These are phyloP conservation scores for Coemansia sp. DNA, from an alignment of 192 early-diverging fungal species.

Conservation along the genomic window DNA sequence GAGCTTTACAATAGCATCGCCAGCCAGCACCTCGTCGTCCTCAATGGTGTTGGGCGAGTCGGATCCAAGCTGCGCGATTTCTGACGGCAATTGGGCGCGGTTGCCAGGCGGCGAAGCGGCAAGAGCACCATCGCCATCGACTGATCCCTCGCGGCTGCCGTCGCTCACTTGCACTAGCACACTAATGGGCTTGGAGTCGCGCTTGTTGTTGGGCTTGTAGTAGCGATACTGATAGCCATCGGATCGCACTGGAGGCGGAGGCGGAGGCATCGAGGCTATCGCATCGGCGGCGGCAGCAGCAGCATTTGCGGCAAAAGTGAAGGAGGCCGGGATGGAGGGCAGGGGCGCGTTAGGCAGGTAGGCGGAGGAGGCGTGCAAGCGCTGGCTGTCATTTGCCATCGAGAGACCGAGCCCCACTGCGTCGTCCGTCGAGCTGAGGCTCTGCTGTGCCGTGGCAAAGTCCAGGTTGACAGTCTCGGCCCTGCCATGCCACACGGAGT, in stretches of 20 bases:
- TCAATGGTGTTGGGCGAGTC: background rate
- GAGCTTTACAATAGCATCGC: background rate
- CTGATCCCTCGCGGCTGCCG: slow-evolving; percentile 21
- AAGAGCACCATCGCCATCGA: background rate
- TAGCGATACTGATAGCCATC: slow-evolving; percentile 6
- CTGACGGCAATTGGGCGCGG: background rate
- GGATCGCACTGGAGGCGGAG: background rate
- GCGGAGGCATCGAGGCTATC: background rate
- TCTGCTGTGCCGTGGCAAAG: slow-evolving; percentile 53
- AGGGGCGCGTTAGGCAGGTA: slow-evolving; percentile 23
- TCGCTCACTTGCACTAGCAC: slow-evolving; percentile 47
- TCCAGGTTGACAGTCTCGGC: slow-evolving; percentile 48
- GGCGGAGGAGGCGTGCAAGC: background rate
- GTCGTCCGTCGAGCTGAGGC: slow-evolving; percentile 48
- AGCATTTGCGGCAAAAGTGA: background rate
- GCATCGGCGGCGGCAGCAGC: slow-evolving; percentile 6
- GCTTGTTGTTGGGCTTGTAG: slow-evolving; percentile 2
- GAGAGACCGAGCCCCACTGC: slow-evolving; percentile 6
- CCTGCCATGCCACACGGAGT: slow-evolving; percentile 44
- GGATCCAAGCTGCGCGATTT: background rate
- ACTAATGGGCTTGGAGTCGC: slow-evolving; percentile 33
- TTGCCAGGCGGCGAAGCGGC: background rate
- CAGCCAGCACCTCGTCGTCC: background rate
- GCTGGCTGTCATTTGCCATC: background rate
- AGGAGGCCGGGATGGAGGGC: slow-evolving; percentile 26